phyloP scores from a whole-genome alignment of 2,329 filamentous ascomycete genomes.

The Didymella pinodella region DNA sequence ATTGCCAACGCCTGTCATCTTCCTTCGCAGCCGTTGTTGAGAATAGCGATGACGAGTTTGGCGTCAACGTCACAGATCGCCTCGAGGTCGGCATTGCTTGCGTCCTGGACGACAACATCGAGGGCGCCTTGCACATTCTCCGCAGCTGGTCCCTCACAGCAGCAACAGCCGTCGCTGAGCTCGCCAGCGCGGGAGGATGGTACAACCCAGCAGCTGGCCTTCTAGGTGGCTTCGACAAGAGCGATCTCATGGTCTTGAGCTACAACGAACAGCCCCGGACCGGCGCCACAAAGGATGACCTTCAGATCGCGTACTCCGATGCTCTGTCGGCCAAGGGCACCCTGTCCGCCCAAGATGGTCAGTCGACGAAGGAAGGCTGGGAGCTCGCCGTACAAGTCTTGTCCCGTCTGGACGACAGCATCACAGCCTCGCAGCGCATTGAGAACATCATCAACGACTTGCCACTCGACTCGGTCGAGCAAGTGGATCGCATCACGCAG shows the following conservation, averaged over 20 bases:
- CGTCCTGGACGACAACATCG: constrained; percentile 81
- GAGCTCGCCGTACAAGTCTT: constrained; percentile 86
- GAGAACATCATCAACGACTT: constrained; percentile 76
- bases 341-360: constrained; percentile 39
- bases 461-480: constrained; percentile 72
- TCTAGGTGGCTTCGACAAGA: constrained; percentile 76
- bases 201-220: constrained; percentile 64
- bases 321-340: constrained; percentile 63
- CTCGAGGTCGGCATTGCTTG: constrained; percentile 84
- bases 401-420: constrained; percentile 77
- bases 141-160: constrained; percentile 82
- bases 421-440: constrained; percentile 76
- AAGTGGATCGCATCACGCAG: constrained; percentile 82
- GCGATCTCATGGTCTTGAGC: constrained; percentile 85
- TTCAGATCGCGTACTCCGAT: constrained; percentile 78
- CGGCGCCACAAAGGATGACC: constrained; percentile 75
- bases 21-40: constrained; percentile 72
- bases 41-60: constrained; percentile 71
- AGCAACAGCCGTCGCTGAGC: constrained; percentile 79
- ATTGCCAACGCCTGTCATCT: constrained; percentile 75
- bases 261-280: constrained; percentile 51
- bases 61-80: constrained; percentile 76
- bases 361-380: constrained; percentile 72
- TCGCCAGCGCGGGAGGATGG: constrained; percentile 86
- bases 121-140: constrained; percentile 76